These are phyloP conservation scores for Dactylellina parvicollis DNA, from an alignment of 2,329 filamentous ascomycete genomes.

Conservation along the genomic window DNA sequence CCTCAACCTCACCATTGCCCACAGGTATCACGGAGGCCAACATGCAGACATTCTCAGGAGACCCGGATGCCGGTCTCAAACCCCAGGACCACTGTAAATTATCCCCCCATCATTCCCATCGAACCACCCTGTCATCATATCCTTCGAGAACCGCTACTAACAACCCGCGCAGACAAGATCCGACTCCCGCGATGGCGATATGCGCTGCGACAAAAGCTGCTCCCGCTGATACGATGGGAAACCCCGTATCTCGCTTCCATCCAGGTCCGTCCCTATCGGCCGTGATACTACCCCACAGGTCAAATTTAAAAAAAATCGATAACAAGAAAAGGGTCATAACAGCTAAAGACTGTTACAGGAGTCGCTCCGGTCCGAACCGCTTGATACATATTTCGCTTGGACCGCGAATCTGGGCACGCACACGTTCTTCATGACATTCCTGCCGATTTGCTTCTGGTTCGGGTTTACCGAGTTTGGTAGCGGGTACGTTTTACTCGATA, in stretches of 20 bases:
- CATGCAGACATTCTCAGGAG: constrained; percentile 38
- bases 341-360: constrained; percentile 9
- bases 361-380: constrained; percentile 62
- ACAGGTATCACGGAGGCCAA: neutral
- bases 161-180: constrained; percentile 73
- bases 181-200: constrained; percentile 91
- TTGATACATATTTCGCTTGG: constrained; percentile 96
- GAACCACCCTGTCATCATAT: constrained; percentile 3
- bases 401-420: constrained; percentile 96
- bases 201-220: constrained; percentile 77
- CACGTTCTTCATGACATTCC: constrained; percentile 96
- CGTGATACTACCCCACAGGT: neutral
- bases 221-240: constrained; percentile 91
- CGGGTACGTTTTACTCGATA: constrained; percentile 70
- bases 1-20: neutral
- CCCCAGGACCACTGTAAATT: constrained; percentile 57
- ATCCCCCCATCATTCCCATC: constrained; percentile 4
- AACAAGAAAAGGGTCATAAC: neutral
- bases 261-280: constrained; percentile 66
- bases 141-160: neutral
- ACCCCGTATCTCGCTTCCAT: constrained; percentile 91
- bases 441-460: constrained; percentile 97
- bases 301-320: constrained; percentile 8
- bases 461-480: constrained; percentile 85
- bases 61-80: constrained; percentile 55